Evolutionary conservation across 768 basidiomycete genomes (phyloP).

Genomic region (Boletus rufocinnamomeus): DNA sequence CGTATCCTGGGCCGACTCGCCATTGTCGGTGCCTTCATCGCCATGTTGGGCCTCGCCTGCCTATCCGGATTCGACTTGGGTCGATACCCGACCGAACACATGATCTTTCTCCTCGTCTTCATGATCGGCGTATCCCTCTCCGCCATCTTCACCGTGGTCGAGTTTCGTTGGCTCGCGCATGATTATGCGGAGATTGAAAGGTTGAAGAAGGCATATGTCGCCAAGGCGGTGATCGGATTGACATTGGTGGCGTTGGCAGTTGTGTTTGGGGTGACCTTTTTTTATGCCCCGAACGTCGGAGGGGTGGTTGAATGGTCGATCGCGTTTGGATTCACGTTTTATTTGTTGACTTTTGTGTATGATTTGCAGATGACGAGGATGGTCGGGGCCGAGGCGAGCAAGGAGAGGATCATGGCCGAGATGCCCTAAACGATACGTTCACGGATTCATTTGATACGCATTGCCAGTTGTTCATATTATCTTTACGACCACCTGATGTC

Average conservation of each 20-base stretch:
- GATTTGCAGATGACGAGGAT: slow-evolving; percentile 62
- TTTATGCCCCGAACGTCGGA: slow-evolving; percentile 46
- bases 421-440: neutral
- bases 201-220: slow-evolving; percentile 56
- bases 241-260: slow-evolving; percentile 62
- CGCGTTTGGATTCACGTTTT: slow-evolving; percentile 70
- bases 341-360: slow-evolving; percentile 69
- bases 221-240: slow-evolving; percentile 61
- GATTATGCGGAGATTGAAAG: slow-evolving; percentile 48
- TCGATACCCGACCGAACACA: slow-evolving; percentile 51
- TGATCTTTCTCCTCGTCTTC: slow-evolving; percentile 68
- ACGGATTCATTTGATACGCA: neutral
- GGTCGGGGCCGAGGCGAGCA: neutral
- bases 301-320: slow-evolving; percentile 78
- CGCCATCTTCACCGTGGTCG: slow-evolving; percentile 71
- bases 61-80: slow-evolving; percentile 73
- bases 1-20: slow-evolving; percentile 56
- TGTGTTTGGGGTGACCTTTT: slow-evolving; percentile 60
- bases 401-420: slow-evolving; percentile 8
- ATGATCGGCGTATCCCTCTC: slow-evolving; percentile 70
- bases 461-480: neutral
- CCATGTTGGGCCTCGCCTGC: slow-evolving; percentile 64
- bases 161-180: slow-evolving; percentile 68
- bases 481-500: neutral
- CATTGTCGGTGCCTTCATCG: slow-evolving; percentile 59